Evolutionary conservation across 352 stramenopile species (phyloP).

Genomic region (Phytophthora fragariae): DNA sequence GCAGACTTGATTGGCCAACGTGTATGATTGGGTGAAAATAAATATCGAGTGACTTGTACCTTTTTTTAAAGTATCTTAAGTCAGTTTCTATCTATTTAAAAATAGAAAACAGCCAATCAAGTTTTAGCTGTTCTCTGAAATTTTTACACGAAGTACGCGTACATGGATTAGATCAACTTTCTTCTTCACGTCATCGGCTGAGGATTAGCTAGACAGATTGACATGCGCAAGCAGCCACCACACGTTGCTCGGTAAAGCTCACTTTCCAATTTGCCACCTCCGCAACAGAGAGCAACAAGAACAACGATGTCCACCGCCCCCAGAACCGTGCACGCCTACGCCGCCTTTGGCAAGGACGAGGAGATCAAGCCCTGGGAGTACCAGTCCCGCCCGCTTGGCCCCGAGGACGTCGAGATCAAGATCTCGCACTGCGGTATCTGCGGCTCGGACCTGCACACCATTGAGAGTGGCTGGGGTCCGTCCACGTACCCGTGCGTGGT

Average conservation of each 20-base stretch:
- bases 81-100: too few relatives aligned
- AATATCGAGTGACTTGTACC: too few relatives aligned
- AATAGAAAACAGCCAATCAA: too few relatives aligned
- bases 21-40: too few relatives aligned
- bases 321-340: conserved; percentile 55
- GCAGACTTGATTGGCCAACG: too few relatives aligned
- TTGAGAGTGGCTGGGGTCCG: conserved; percentile 56
- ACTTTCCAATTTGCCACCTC: conserved; percentile 19
- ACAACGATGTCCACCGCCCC: conserved; percentile 35
- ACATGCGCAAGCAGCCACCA: conserved; percentile 23
- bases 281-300: conserved; percentile 10
- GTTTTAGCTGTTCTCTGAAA: too few relatives aligned
- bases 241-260: conserved; percentile 7
- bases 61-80: too few relatives aligned
- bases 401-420: conserved; percentile 65
- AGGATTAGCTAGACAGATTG: conserved; percentile 25
- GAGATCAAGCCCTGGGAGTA: conserved; percentile 54
- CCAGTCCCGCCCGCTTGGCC: conserved; percentile 49
- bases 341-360: conserved; percentile 45
- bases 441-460: conserved; percentile 64
- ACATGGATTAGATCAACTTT: conserved; percentile 10
- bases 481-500: conserved; percentile 58
- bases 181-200: conserved; percentile 8
- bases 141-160: neutral
- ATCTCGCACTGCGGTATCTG: conserved; percentile 75